Base-by-base conservation (phyloP, 768 basidiomycete genomes). In the Hemileccinum impolitum region DNA sequence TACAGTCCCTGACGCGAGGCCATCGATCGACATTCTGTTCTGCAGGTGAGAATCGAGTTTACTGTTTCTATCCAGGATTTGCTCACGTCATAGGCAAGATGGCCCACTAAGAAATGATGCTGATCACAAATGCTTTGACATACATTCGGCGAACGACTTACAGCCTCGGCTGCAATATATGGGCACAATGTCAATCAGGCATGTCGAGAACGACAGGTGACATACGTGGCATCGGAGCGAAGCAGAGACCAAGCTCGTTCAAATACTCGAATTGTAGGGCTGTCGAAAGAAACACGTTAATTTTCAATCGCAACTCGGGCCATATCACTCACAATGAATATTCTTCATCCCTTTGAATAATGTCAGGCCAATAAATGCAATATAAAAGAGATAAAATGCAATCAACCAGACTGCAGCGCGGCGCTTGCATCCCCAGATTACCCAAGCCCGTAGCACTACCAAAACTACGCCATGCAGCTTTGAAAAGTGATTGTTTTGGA, bases 1-100 rank as follows among this genome's bases (percentile, higher is more conserved):
- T 31, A 51, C 45, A 12, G 50, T 21, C 11, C 23, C 32, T 7
- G 50, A 44, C 10, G 31, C 19, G 14, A 37, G 6, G 11, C 10
- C 18, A 15, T 58, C 50, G 19, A 57, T 38, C 9, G 32, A 4
- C 3, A 44, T 6, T 14, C 47, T 56, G 7, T 39, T 30, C 11
- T 12, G 13, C 21, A 12, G 9, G 11, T 48, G 39, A 48, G 23
- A 12, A 17, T 14, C 19, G 17, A 17, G n/a, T 8, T 4, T 17
- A n/a, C 9, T 17, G 32, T 10, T 21, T n/a, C 28, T 26, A 38
- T 18, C 38, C n/a, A 23, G 11, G 1, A 25, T 26, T 18, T 15
- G 41, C 32, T 11, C 35, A 18, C 46, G 39, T 23, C 4, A 25
- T 14, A 21, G 39, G 14, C 12, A 8, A 32, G 1, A 31, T 19